Evolutionary conservation across 192 early-diverging fungal genomes (phyloP).

Genomic region (Coemansia sp.): DNA sequence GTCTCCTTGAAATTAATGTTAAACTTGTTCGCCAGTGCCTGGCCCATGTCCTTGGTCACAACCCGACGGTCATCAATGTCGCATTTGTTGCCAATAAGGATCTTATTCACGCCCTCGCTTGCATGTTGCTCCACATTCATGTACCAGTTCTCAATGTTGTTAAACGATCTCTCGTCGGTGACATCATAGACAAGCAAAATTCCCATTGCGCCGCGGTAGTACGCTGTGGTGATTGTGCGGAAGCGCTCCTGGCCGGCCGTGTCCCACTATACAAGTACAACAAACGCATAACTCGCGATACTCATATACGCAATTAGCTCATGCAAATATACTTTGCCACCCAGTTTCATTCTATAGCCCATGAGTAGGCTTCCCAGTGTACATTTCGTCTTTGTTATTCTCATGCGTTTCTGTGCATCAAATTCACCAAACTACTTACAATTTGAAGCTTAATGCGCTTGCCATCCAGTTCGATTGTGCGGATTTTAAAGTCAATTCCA

Average conservation of each 20-base stretch:
- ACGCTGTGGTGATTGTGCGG: conserved; percentile 98
- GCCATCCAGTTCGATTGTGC: conserved; percentile 97
- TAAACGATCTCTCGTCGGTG: conserved; percentile 97
- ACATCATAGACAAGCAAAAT: conserved; percentile 98
- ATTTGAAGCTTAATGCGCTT: conserved; percentile 99
- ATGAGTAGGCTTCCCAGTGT: too few species aligned
- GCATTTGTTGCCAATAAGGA: conserved; percentile 99
- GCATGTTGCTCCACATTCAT: conserved; percentile 99
- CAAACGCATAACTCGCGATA: background rate
- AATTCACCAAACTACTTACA: conserved; percentile 16
- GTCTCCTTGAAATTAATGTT: conserved; percentile 96
- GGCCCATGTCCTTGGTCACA: conserved; percentile 92
- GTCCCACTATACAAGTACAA: conserved; percentile 72
- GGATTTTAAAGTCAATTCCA: conserved; percentile 99
- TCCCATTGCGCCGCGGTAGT: conserved; percentile 99
- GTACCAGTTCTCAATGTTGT: conserved; percentile 99
- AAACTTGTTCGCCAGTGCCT: conserved; percentile 91
- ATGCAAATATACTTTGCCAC: too few species aligned
- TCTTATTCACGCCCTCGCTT: conserved; percentile 98
- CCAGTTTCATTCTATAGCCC: too few species aligned
- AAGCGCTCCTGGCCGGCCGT: conserved; percentile 99
- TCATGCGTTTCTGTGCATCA: background rate
- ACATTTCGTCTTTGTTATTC: too few species aligned
- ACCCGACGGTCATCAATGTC: conserved; percentile 88
- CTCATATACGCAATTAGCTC: too few species aligned